Percentiles rank a stretch among this genome's conserved stretches.
These are phyloP conservation scores for Lycium barbarum DNA, from an alignment of 257 asterid genomes.

Conservation along the genomic window DNA sequence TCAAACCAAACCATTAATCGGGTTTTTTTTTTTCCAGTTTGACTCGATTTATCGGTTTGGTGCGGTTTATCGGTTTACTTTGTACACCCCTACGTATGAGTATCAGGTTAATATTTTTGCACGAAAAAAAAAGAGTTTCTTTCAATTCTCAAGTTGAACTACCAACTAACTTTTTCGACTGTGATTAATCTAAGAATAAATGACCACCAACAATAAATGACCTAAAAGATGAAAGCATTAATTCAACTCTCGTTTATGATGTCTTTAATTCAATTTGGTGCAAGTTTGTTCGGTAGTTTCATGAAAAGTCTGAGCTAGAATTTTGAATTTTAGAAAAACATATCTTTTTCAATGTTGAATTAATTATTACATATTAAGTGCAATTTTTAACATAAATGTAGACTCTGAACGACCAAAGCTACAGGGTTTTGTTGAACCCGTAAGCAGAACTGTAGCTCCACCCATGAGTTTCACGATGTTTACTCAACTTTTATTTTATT, in stretches of 20 bases:
- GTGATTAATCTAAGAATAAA: neutral
- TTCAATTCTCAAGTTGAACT: neutral
- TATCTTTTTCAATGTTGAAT: neutral
- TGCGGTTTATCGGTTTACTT: no score
- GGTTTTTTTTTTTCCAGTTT: no score
- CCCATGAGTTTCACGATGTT: neutral
- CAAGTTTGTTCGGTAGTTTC: neutral
- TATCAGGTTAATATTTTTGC: neutral
- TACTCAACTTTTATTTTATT: neutral
- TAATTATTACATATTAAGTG: neutral
- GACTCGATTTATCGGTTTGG: no score
- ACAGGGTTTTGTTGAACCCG: neutral
- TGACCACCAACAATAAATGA: neutral
- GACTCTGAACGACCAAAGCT: neutral
- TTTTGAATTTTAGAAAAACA: neutral
- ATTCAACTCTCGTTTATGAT: constrained; percentile 7
- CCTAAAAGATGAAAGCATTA: neutral
- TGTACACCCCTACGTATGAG: no score
- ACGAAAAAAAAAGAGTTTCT: neutral
- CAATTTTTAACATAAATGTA: neutral
- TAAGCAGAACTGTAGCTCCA: neutral
- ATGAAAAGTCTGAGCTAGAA: no score
- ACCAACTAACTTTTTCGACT: neutral
- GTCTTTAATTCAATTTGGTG: neutral
- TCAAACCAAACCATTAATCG: no score